phyloP scores from a whole-genome alignment of 345 rosid genomes.

The Litchi chinensis region DNA sequence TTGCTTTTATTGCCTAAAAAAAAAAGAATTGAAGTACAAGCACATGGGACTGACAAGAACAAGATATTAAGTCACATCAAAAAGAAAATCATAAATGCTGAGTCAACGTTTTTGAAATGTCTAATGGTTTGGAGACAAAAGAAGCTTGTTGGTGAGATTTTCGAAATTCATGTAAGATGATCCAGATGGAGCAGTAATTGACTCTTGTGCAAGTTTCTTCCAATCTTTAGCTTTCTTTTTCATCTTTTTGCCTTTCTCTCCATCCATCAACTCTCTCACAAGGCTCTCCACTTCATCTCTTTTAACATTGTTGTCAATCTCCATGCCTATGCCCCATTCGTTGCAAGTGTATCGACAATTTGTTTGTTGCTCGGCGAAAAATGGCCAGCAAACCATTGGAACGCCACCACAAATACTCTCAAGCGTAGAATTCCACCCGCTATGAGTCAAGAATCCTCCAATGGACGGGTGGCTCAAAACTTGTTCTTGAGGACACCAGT shows the following conservation, averaged over 20 bases:
- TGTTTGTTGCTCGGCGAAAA: constrained; percentile 64
- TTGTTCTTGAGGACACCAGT: constrained; percentile 64
- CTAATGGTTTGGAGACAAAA: constrained; percentile 20
- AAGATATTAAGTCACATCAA: too few species aligned
- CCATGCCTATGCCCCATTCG: constrained; percentile 69
- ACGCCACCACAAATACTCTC: constrained; percentile 52
- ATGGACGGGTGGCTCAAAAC: constrained; percentile 53
- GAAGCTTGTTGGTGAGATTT: constrained; percentile 29
- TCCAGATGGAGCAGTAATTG: constrained; percentile 29
- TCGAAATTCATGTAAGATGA: constrained; percentile 41
- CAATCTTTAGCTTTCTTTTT: constrained; percentile 48
- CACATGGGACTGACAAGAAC: too few species aligned
- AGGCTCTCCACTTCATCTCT: constrained; percentile 50
- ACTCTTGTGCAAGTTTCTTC: constrained; percentile 37
- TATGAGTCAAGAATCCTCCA: constrained; percentile 61
- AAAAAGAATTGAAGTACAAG: too few species aligned
- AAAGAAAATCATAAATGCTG: too few species aligned
- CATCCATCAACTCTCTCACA: constrained; percentile 56
- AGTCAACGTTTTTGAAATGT: too few species aligned
- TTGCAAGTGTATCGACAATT: constrained; percentile 49
- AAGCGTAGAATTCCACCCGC: constrained; percentile 67
- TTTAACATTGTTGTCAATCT: constrained; percentile 54
- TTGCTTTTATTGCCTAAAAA: too few species aligned
- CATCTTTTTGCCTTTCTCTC: constrained; percentile 55
- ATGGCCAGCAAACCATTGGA: constrained; percentile 68